Conservation (phyloP, 208 protist species). For the Crithidia bombi region DNA sequence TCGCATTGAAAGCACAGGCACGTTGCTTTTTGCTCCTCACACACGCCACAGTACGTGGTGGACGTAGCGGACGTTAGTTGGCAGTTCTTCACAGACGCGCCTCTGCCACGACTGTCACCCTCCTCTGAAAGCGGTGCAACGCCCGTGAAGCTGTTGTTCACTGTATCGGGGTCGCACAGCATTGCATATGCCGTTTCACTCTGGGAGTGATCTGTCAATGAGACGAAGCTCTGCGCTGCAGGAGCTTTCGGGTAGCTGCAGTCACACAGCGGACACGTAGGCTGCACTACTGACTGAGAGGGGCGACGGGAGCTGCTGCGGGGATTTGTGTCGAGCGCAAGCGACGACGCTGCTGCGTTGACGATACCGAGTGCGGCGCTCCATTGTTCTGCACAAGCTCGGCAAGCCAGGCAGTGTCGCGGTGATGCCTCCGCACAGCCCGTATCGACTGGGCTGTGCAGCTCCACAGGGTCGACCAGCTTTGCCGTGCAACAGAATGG, state of each 20-base stretch:
- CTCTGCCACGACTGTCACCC: neutral
- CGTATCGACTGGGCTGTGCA: constrained; percentile 21
- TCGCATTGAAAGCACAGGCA: constrained; percentile 70
- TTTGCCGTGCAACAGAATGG: constrained; percentile 42
- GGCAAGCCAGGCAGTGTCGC: constrained; percentile 43
- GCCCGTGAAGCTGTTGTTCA: constrained; percentile 27
- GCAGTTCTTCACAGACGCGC: neutral
- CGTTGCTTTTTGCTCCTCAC: constrained; percentile 47
- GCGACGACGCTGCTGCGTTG: neutral
- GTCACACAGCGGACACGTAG: constrained; percentile 23
- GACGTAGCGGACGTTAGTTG: neutral
- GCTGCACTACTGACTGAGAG: neutral
- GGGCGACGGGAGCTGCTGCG: no score
- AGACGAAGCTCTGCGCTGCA: neutral
- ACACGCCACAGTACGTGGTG: constrained; percentile 53
- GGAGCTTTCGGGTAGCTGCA: neutral
- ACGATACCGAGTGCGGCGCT: constrained; percentile 6
- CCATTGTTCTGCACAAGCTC: constrained; percentile 38
- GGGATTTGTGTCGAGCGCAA: neutral
- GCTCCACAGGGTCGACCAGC: constrained; percentile 45
- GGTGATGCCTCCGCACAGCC: neutral
- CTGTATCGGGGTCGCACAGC: neutral
- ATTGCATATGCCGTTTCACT: neutral
- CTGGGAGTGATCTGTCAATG: neutral
- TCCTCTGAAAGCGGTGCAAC: neutral